Conservation (phyloP, 345 rosid species). For the Psidium friedrichsthalianum region DNA sequence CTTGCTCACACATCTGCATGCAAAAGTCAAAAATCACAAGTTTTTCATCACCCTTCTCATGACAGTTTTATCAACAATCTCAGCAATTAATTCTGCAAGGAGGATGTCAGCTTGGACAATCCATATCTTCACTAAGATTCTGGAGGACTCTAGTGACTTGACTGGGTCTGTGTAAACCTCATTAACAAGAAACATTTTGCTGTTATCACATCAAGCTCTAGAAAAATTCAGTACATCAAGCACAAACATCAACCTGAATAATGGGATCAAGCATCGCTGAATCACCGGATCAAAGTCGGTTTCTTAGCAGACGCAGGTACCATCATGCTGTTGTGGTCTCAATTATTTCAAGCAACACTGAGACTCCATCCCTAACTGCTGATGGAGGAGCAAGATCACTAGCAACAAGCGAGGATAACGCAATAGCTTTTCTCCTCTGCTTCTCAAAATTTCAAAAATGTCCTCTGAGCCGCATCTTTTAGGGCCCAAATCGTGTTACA, state of each 20-base stretch:
- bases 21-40: background rate
- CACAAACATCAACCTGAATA: slow-evolving; percentile 49
- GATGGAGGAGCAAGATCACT: slow-evolving; percentile 91
- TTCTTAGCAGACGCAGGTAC: slow-evolving; percentile 56
- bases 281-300: slow-evolving; percentile 67
- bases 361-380: slow-evolving; percentile 88
- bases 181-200: background rate
- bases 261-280: slow-evolving; percentile 90
- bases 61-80: background rate
- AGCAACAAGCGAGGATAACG: slow-evolving; percentile 91
- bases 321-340: slow-evolving; percentile 83
- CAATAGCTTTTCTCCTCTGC: slow-evolving; percentile 87
- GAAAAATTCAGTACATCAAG: background rate
- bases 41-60: background rate
- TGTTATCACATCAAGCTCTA: background rate
- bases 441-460: slow-evolving; percentile 85
- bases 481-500: slow-evolving; percentile 77
- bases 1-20: slow-evolving; percentile 92
- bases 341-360: slow-evolving; percentile 82
- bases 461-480: slow-evolving; percentile 88
- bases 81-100: background rate
- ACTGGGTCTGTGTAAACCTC: background rate
- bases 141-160: background rate
- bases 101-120: background rate
- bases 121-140: background rate